phyloP scores from a whole-genome alignment of 192 early-diverging fungal genomes.

The Entomortierella lignicola region DNA sequence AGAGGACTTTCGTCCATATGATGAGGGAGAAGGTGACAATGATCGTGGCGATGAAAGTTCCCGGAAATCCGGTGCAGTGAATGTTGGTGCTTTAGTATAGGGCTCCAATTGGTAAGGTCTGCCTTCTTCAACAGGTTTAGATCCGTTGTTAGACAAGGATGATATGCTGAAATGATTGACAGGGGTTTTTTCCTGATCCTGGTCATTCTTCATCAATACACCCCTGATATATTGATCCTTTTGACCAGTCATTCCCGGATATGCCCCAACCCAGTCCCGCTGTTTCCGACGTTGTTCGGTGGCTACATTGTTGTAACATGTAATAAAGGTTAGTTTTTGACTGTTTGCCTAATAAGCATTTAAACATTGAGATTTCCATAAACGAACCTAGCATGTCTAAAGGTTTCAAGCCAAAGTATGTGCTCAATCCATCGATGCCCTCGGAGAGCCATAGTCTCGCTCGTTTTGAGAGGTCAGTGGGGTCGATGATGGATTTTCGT shows the following conservation, averaged over 20 bases:
- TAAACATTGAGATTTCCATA: neutral
- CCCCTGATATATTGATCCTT: conserved; percentile 9
- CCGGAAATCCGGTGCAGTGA: conserved; percentile 23
- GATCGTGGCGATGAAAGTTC: conserved; percentile 4
- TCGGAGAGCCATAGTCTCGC: conserved; percentile 27
- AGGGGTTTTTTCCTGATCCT: conserved; percentile 12
- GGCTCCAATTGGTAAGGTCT: conserved; percentile 43
- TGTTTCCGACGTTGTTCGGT: conserved; percentile 15
- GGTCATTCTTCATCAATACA: conserved; percentile 1
- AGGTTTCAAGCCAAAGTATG: conserved; percentile 19
- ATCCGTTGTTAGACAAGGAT: conserved; percentile 1
- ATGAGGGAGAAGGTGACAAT: conserved; percentile 5
- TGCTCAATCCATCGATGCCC: conserved; percentile 18
- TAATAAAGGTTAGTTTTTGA: neutral
- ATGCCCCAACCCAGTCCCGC: conserved; percentile 46
- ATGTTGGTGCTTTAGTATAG: conserved; percentile 30
- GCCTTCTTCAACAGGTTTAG: neutral
- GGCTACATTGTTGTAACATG: neutral
- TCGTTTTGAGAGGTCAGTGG: conserved; percentile 11
- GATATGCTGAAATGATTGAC: neutral
- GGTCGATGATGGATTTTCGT: conserved; percentile 28
- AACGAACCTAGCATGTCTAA: conserved; percentile 10
- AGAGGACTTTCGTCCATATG: conserved; percentile 4
- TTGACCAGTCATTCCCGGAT: conserved; percentile 3
- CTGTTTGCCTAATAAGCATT: neutral